phyloP scores from a whole-genome alignment of 495 filamentous ascomycete species.

The Wilcoxina mikolae region DNA sequence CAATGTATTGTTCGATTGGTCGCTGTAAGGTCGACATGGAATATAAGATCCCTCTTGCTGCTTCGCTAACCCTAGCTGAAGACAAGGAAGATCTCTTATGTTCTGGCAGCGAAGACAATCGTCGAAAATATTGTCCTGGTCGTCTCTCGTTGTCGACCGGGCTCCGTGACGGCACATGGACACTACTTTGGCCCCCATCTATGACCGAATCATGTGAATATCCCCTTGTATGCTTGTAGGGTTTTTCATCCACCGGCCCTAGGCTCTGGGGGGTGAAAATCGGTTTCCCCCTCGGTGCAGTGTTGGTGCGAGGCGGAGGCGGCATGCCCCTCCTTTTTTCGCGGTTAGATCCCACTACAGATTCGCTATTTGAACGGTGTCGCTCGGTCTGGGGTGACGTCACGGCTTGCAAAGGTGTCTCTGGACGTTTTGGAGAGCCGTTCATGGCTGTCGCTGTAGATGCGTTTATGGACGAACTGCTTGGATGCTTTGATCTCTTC shows the following conservation, averaged over 20 bases:
- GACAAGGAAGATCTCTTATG: conserved; percentile 48
- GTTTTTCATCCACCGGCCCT: conserved; percentile 10
- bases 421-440: neutral
- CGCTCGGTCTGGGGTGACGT: conserved; percentile 5
- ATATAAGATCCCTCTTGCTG: conserved; percentile 75
- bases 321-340: conserved; percentile 4
- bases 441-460: conserved; percentile 1
- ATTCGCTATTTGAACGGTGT: conserved; percentile 8
- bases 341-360: neutral
- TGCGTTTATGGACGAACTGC: conserved; percentile 5
- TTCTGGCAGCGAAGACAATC: conserved; percentile 73
- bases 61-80: conserved; percentile 54
- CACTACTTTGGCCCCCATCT: conserved; percentile 14
- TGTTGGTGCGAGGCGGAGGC: neutral
- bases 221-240: conserved; percentile 24
- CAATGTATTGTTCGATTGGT: conserved; percentile 26
- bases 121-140: conserved; percentile 48
- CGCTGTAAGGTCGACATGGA: conserved; percentile 38
- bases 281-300: neutral
- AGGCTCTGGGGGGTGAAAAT: conserved; percentile 1
- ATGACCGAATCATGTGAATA: conserved; percentile 27
- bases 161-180: conserved; percentile 13
- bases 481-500: conserved; percentile 3
- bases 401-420: neutral
- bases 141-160: conserved; percentile 32